Evolutionary conservation across 306 rosid species (phyloP).

Genomic region (Dryas alaskensis): DNA sequence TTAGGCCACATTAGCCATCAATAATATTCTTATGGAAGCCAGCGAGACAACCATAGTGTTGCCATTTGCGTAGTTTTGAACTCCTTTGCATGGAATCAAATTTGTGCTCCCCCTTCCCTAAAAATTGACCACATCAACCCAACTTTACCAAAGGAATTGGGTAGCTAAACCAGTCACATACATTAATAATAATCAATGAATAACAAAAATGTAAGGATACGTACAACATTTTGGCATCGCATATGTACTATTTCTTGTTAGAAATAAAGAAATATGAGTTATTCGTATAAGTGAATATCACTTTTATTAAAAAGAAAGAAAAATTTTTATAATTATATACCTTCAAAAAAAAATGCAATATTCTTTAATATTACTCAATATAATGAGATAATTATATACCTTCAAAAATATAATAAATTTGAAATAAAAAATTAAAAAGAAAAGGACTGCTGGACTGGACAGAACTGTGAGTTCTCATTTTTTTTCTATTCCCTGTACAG

Average conservation of each 20-base stretch:
- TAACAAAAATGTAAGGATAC: too few species aligned
- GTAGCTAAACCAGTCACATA: neutral
- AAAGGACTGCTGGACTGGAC: neutral
- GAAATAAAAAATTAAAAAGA: neutral
- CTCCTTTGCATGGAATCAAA: constrained; percentile 7
- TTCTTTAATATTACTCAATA: neutral
- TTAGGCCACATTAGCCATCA: constrained; percentile 2
- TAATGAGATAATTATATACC: neutral
- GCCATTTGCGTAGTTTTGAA: neutral
- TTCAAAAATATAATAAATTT: neutral
- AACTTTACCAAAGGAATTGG: neutral
- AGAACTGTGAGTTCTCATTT: neutral
- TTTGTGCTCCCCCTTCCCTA: neutral
- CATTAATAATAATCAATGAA: neutral
- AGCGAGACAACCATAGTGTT: neutral
- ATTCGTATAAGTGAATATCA: too few species aligned
- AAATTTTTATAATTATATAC: too few species aligned
- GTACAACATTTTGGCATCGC: too few species aligned
- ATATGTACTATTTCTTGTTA: too few species aligned
- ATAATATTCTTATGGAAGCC: constrained; percentile 22
- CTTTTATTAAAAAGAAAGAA: too few species aligned
- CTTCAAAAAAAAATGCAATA: too few species aligned
- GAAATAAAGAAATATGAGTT: too few species aligned
- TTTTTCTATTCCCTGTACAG: neutral
- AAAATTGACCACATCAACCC: constrained; percentile 3